Evolutionary conservation across 371 early-diverging fungal species (phyloP), one percentile per base, ranked within the genome.

Genomic region (Vairimorpha ceranae): DNA sequence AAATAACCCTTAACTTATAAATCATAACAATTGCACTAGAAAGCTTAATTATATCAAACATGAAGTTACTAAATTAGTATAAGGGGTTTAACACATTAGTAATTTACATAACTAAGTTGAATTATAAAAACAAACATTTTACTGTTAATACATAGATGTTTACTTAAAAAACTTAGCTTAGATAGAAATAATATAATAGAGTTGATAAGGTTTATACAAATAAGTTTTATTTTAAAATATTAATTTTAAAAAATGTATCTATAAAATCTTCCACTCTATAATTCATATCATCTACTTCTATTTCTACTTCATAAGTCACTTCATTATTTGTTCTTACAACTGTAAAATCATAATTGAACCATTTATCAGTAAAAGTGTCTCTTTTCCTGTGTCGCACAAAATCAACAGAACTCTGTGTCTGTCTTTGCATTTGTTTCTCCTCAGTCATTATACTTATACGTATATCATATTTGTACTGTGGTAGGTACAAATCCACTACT

Each of bases 321-420:
- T 70, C 54, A 21, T 60, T 46, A 45, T 70, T 45, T 27, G 29
- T 70, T 7, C 30, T 46, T 38, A 51, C 51, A 25, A 27, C 45
- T 32, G 71, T 70, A 63, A 70, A 70, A 27, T 70, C 71, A 63
- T 48, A 70, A 48, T 63, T 63, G 43, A 61, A 70, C 1, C 29
- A 41, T 27, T 63, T 54, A 35, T 48, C 48, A 46, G 33, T 61
- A 25, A 58, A 70, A 33, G 71, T 61, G 25, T 61, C 33, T 17
- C 71, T 70, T 1, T 51, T 12, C 21, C 71, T 70, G 1, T 48
- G 12, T 33, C 71, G 60, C 33, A 61, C 58, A 32, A 70, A 46
- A 15, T 61, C 33, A 2, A 63, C 30, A 15, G 48, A 27, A 32
- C 33, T 48, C 25, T 70, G 48, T 19, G 54, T 70, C 15, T 43